Conservation (phyloP, 768 basidiomycete species). For the Podaxis sp. region DNA sequence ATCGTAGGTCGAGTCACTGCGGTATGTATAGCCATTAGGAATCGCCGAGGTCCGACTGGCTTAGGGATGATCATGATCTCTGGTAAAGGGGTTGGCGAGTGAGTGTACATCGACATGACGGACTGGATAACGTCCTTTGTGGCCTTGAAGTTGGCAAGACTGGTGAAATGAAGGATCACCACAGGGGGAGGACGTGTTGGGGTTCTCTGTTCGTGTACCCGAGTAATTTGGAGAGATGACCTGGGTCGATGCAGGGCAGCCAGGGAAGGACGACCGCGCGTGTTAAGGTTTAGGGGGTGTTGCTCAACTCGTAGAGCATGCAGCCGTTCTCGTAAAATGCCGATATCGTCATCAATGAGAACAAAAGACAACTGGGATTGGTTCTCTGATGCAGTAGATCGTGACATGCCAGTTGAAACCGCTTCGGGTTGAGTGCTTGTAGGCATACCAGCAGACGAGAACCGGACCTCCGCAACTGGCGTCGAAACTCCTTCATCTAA, state of each 20-base stretch:
- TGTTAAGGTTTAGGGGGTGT: conserved; percentile 26
- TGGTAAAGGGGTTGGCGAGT: conserved; percentile 49
- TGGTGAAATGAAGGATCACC: conserved; percentile 88
- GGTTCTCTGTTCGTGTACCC: conserved; percentile 37
- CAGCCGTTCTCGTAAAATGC: conserved; percentile 72
- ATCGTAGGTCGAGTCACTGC: conserved; percentile 82
- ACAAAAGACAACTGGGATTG: conserved; percentile 50
- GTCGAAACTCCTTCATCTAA: background rate
- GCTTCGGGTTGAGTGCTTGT: conserved; percentile 11
- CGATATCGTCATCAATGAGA: conserved; percentile 90
- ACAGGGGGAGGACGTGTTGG: conserved; percentile 18
- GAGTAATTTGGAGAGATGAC: conserved; percentile 77
- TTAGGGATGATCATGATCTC: conserved; percentile 98
- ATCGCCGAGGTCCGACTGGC: conserved; percentile 90
- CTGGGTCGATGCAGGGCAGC: conserved; percentile 66
- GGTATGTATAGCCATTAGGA: conserved; percentile 89
- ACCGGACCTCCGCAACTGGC: conserved; percentile 4
- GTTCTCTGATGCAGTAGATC: conserved; percentile 12
- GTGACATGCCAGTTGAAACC: conserved; percentile 18
- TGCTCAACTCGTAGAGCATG: conserved; percentile 60
- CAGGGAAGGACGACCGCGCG: conserved; percentile 56
- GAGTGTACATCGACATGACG: conserved; percentile 43
- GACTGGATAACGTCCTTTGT: conserved; percentile 84
- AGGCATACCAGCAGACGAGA: background rate
- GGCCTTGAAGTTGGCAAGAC: conserved; percentile 81